A percentile compares a stretch with the other conserved stretches of the same genome.
Evolutionary conservation across 495 filamentous ascomycete genomes (phyloP).

Genomic region (Neurospora africana): DNA sequence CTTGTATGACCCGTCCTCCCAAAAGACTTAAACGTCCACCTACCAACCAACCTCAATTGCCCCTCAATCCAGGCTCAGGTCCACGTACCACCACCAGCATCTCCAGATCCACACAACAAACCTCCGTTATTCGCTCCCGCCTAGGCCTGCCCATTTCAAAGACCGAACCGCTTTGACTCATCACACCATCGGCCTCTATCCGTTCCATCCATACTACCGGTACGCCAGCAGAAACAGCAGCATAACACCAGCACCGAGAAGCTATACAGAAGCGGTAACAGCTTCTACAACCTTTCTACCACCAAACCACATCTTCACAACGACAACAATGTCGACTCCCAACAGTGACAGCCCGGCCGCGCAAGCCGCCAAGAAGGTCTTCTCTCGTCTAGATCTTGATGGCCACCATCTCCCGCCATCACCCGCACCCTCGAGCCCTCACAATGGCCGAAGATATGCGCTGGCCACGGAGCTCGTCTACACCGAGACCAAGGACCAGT

Average conservation of each 20-base stretch:
- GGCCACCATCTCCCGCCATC: conserved; percentile 90
- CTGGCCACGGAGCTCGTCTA: conserved; percentile 93
- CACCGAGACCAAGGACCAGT: conserved; percentile 90
- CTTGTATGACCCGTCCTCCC: not conserved
- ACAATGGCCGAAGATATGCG: conserved; percentile 71
- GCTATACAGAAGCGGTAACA: not conserved
- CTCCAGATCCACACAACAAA: not conserved
- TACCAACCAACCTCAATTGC: not conserved
- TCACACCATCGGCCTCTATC: not conserved
- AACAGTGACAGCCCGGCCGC: conserved; percentile 14
- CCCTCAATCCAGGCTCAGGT: not conserved
- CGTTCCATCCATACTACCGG: not conserved
- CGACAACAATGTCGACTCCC: conserved; percentile 26
- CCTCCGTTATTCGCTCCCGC: not conserved
- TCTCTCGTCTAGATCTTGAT: conserved; percentile 68
- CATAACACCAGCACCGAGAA: not conserved
- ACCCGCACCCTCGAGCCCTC: conserved; percentile 84
- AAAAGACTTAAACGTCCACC: not conserved
- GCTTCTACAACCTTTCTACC: not conserved
- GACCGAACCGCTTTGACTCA: not conserved
- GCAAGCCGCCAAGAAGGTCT: conserved; percentile 49
- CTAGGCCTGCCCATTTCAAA: not conserved
- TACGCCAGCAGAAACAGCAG: not conserved
- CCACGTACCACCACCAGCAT: not conserved
- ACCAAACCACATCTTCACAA: not conserved